Evolutionary conservation across 768 basidiomycete genomes (phyloP).

Genomic region (Leccinum obscurum): DNA sequence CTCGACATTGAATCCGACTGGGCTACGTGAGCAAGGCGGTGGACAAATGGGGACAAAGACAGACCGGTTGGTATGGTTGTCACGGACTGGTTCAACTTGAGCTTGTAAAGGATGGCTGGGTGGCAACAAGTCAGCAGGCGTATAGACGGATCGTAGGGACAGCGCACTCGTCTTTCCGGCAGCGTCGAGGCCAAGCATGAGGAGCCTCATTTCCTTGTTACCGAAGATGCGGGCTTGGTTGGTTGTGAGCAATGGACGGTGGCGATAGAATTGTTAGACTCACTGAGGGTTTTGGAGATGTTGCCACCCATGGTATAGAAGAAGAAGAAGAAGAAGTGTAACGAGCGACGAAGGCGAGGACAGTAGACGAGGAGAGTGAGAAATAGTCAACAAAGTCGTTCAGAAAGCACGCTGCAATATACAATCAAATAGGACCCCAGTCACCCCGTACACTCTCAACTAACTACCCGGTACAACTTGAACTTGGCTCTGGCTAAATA

Average conservation of each 20-base stretch:
- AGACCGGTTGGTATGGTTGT: constrained; percentile 96
- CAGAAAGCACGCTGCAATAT: constrained; percentile 1
- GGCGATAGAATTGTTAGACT: constrained; percentile 12
- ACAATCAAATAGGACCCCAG: constrained; percentile 29
- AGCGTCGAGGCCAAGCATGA: constrained; percentile 97
- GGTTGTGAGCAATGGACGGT: constrained; percentile 3
- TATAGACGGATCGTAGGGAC: neutral
- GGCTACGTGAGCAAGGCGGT: constrained; percentile 2
- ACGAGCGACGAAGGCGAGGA: constrained; percentile 58
- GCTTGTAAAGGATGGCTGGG: constrained; percentile 95
- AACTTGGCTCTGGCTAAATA: constrained; percentile 66
- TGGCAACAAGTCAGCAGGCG: constrained; percentile 3
- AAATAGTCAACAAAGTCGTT: constrained; percentile 19
- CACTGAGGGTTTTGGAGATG: constrained; percentile 82
- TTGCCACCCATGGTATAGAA: constrained; percentile 72
- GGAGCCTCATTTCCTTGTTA: constrained; percentile 97
- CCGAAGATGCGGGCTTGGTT: constrained; percentile 85
- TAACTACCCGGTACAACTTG: constrained; percentile 22
- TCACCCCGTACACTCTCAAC: constrained; percentile 24
- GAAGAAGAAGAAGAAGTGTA: constrained; percentile 38
- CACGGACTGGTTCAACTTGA: constrained; percentile 98
- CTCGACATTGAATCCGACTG: constrained; percentile 98
- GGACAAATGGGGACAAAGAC: constrained; percentile 1
- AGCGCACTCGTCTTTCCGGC: constrained; percentile 96
- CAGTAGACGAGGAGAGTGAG: constrained; percentile 18